Evolutionary conservation across 73 alveolate genomes (phyloP), one percentile per base, ranked within the genome.

Genomic region (Uronychia setigera): DNA sequence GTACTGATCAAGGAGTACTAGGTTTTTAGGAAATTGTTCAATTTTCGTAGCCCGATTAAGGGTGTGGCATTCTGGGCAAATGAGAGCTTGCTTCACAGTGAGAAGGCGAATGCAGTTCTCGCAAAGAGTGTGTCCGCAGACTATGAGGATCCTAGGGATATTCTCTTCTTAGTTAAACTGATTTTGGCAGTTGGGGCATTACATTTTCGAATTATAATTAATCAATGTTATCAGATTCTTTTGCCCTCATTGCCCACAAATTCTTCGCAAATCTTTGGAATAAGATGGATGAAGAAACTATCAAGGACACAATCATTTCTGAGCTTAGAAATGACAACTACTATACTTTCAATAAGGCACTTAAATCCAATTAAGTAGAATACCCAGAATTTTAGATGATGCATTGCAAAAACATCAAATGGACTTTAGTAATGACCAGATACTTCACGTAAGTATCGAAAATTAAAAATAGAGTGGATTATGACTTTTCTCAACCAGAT

Each of bases 101-200:
- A 89, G 76, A n/a, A 32, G 33, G 31, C 32, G 77, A 34, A 89
- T 35, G 81, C 95, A 89, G 58, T 28, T 32, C n/a, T 89, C 87
- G 86, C 95, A 89, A 29, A 85, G 60, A 33, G 95, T 76, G 76
- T 89, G 95, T 26, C 95, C 95, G 58, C 95, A 89, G 85, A 76
- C 35, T n/a, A 89, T 77, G 14, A 89, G 82, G 29, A 89, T 89
- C 0, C 95, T 57, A 27, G 95, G 95, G 13, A 88, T 29, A 13
- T 79, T 26, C 35, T 58, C 79, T 29, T 86, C 60, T 26, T 78
- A 75, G 59, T 88, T 81, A 34, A 88, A 88, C 32, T 88, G 87
- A 26, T 32, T 19, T 27, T 88, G 94, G 89, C 94, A 88, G 86
- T 88, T 87, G 33, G 84, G 88, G 81, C 94, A 88, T 79, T 81